Evolutionary conservation across 2,329 filamentous ascomycete species (phyloP), one percentile per base, ranked within the genome.

Genomic region (Sporothrix brasiliensis): DNA sequence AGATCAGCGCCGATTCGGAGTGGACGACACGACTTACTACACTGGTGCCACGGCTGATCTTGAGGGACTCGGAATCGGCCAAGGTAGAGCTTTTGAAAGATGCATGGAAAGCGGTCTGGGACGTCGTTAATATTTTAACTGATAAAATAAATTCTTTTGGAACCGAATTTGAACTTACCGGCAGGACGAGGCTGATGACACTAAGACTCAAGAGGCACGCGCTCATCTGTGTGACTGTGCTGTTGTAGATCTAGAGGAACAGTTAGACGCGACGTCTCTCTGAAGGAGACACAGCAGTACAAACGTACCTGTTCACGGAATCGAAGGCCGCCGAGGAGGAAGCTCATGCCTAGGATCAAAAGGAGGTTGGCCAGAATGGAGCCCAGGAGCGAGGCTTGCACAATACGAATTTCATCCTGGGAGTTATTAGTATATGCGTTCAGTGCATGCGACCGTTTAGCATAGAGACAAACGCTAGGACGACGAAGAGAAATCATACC

Each of bases 171-270:
- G 19, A 21, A 80, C 87, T 75, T 80, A 91, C 90, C 0, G 94
- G 93, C 14, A 97, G 81, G 34, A 97, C 86, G 27, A 97, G 84
- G 82, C 93, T 97, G 80, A 92, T 94, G 72, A 97, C 94, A 77
- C 92, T 94, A 79, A 97, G 80, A 83, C 92, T 96, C 75, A 97
- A 87, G 75, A 97, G 84, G 81, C 93, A 97, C 67, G 94, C 94
- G 78, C 93, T 97, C 92, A 97, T 97, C 79, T 97, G 93, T 0
- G 93, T 97, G 71, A 97, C 92, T 27, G 92, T 97, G 80, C 89
- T 95, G 81, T 97, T 97, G 82, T 97, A 97, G 73, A 97, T 90
- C 87, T 91, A 69, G 13, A 34, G 14, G 27, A 9, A 4, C 6
- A 27, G 27, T 53, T 47, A 53, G 49, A 10, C 6, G 9, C 16